Percentiles rank a stretch among this genome's conserved stretches.
Evolutionary conservation across 495 filamentous ascomycete genomes (phyloP).

Genomic region (Pyrenula aspistea): DNA sequence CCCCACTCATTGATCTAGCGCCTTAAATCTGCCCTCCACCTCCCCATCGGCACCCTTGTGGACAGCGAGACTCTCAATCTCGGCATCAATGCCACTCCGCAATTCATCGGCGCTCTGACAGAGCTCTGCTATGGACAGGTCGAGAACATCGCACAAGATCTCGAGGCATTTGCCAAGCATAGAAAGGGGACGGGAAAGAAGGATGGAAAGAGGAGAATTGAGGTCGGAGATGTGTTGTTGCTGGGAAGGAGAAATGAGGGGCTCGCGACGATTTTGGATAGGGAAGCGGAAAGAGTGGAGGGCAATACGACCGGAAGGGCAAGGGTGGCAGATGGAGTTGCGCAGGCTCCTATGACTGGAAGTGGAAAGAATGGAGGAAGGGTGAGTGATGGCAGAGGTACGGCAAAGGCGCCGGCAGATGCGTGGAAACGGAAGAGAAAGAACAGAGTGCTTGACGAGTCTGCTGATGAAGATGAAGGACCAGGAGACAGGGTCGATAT

Average conservation of each 20-base stretch:
- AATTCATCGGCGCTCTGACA: conserved; percentile 87
- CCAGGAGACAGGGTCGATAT: neutral
- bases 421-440: neutral
- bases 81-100: conserved; percentile 78
- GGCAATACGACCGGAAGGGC: neutral
- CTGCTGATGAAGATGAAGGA: neutral
- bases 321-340: neutral
- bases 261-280: conserved; percentile 51
- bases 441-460: neutral
- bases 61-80: conserved; percentile 70
- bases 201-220: conserved; percentile 72
- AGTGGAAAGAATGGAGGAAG: neutral
- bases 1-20: conserved; percentile 34
- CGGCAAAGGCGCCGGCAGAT: neutral
- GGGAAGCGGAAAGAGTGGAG: neutral
- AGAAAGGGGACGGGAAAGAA: conserved; percentile 34
- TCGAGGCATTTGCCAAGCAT: conserved; percentile 70
- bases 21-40: conserved; percentile 92
- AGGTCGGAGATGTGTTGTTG: conserved; percentile 76
- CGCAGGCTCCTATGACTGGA: neutral
- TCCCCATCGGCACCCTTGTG: conserved; percentile 75
- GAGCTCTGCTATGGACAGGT: conserved; percentile 89
- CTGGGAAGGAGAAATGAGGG: conserved; percentile 79
- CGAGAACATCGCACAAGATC: conserved; percentile 61
- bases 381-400: neutral